phyloP scores from a whole-genome alignment of 2,329 filamentous ascomycete species.

The Salinomyces thailandicus region DNA sequence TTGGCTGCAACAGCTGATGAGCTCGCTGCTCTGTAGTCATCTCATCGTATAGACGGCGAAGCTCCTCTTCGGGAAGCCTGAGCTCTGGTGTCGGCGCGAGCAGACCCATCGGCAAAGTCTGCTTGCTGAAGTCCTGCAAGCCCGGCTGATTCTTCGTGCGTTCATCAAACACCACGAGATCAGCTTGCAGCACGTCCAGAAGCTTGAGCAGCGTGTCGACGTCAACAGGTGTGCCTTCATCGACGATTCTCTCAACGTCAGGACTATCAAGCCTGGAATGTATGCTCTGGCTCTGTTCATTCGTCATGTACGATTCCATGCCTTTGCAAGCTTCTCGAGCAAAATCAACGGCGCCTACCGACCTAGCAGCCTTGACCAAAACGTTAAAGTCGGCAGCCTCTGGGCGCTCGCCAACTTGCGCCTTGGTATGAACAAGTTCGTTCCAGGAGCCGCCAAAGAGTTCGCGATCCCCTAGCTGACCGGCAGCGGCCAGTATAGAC shows the following conservation, averaged over 20 bases:
- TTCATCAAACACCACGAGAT: slow-evolving; percentile 17
- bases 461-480: slow-evolving; percentile 20
- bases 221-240: not conserved
- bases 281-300: not conserved
- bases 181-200: slow-evolving; percentile 14
- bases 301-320: slow-evolving; percentile 1
- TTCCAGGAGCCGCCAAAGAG: slow-evolving; percentile 23
- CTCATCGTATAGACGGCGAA: slow-evolving; percentile 35
- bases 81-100: slow-evolving; percentile 12
- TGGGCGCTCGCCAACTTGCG: slow-evolving; percentile 5
- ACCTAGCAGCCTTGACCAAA: slow-evolving; percentile 17
- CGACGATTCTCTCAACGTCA: not conserved
- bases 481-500: slow-evolving; percentile 26
- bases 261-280: not conserved
- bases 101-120: slow-evolving; percentile 29
- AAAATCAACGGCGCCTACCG: slow-evolving; percentile 9
- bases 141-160: slow-evolving; percentile 9
- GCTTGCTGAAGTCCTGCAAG: slow-evolving; percentile 26
- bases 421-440: slow-evolving; percentile 16
- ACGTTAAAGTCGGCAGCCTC: slow-evolving; percentile 19
- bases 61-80: slow-evolving; percentile 16
- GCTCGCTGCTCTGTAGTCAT: slow-evolving; percentile 28
- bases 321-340: slow-evolving; percentile 13
- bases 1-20: not conserved
- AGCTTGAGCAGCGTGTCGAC: slow-evolving; percentile 4